Base-by-base conservation (phyloP, 306 rosid genomes). In the Hippophae gyantsensis region DNA sequence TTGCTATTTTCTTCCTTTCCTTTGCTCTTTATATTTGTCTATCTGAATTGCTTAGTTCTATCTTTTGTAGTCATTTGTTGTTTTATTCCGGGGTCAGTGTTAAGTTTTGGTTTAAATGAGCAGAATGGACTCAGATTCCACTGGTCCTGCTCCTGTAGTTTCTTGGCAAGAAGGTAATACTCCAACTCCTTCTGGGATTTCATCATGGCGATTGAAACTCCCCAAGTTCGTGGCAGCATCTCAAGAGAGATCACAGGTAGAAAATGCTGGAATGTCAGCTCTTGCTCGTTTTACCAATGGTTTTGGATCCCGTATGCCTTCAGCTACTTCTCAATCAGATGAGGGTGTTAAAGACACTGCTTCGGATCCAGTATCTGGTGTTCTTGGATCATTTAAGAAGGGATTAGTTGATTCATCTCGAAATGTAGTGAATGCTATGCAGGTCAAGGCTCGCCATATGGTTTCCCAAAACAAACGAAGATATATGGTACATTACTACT, bases 391-490 rank as follows among this genome's bases (percentile, higher is more conserved):
- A 10, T 69, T 90, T 55, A 81, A 84, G 63, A 87, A 76, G 79
- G 89, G 95, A 50, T 64, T 90, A 58, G 57, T 90, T 55, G 89
- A 76, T 66, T 76, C 96, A 53, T 90, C 96, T 42, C 81, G 74
- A 60, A 78, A 63, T 65, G 95, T 94, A 14, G 93, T 85, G 14
- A 90, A 90, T 80, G 95, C 90, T 3, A 66, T 90, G 82, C 96
- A 87, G 84, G 90, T 89, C 76, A 90, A 78, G 73, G 96, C 98
- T 48, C 98, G 98, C 14, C 96, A 85, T 69, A 71, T 87, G 0
- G 98, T 87, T 61, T 90, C 96, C 65, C 96, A 85, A 66, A 90
- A 87, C 80, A 85, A 90, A 64, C 74, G 89, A 55, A 85, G 98
- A 87, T 90, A 85, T 79, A 92, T 83, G 95, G 95, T 87, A 61